Base-by-base conservation (phyloP, 192 early-diverging fungal species). In the Backusella parvicylindrica region DNA sequence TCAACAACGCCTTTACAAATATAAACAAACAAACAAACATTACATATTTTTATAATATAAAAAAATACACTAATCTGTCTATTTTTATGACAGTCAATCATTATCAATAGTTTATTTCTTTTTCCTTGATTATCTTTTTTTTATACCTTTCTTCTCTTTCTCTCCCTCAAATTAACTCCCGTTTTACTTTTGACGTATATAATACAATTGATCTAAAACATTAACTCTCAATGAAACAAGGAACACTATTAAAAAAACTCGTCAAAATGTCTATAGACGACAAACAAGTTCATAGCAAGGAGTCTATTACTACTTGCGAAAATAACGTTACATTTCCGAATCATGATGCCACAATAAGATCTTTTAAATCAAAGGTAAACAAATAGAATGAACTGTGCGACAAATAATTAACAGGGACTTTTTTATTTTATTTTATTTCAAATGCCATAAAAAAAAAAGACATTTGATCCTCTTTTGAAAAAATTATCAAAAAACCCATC, bases 131-230 rank as follows among this genome's bases (percentile, higher is more conserved):
- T 21, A 28, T 60, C n/a, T n/a, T 60, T 60, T 60, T 28, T 28
- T 60, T 60, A 0, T 60, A 60, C 28, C 53, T 60, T 60, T 28
- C 53, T 60, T 60, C 53, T 60, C 53, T 60, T 60, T 60, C 53
- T 60, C 53, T 60, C 53, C 53, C 53, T 60, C 53, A 60, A 60
- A 60, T 60, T 60, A 60, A 60, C 53, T 60, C 53, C 53, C 53
- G 12, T 60, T 56, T 60, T 60, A 60, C 53, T 28, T 28, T 60
- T 60, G 53, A 60, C 53, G 28, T 60, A 60, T 60, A 56, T 50
- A 50, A 60, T 60, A 28, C 4, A 60, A 8, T 60, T 11, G 21
- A 60, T 3, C 53, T 13, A 60, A 60, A 28, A 28, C n/a, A 60
- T 60, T 60, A 28, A 60, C 13, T 26, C 2, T 60, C 23, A 28